Evolutionary conservation across 495 filamentous ascomycete species (phyloP).

Genomic region (Astrothelium macrocarpum): DNA sequence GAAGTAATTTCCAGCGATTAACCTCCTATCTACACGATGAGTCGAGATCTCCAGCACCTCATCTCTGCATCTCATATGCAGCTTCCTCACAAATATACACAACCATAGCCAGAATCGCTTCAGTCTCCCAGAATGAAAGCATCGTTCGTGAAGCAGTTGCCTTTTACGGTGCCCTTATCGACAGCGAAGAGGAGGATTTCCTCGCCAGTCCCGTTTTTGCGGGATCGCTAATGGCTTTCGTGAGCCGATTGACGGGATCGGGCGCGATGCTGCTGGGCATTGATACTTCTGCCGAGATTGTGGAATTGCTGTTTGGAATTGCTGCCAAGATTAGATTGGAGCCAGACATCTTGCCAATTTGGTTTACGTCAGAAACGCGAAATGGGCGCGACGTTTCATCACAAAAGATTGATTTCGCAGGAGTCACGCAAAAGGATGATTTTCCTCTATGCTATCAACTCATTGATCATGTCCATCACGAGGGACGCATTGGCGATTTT

Average conservation of each 20-base stretch:
- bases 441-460: constrained; percentile 93
- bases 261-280: constrained; percentile 49
- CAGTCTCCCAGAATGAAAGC: constrained; percentile 64
- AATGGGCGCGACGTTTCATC: constrained; percentile 24
- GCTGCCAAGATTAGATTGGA: constrained; percentile 88
- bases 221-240: constrained; percentile 67
- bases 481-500: constrained; percentile 89
- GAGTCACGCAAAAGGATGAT: constrained; percentile 78
- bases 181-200: constrained; percentile 91
- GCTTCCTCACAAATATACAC: constrained; percentile 78
- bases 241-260: constrained; percentile 56
- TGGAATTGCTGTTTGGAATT: constrained; percentile 87
- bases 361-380: constrained; percentile 48
- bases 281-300: constrained; percentile 72
- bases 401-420: constrained; percentile 61
- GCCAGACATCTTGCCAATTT: constrained; percentile 71
- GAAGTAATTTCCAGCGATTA: constrained; percentile 52
- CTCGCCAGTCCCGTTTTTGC: constrained; percentile 78
- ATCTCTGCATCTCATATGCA: constrained; percentile 79
- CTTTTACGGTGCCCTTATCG: constrained; percentile 81
- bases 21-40: constrained; percentile 80
- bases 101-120: constrained; percentile 74
- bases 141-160: constrained; percentile 72
- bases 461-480: constrained; percentile 91
- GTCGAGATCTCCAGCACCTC: constrained; percentile 71